These are phyloP conservation scores for Venturia effusa DNA, from an alignment of 2,329 filamentous ascomycete species.

Conservation along the genomic window DNA sequence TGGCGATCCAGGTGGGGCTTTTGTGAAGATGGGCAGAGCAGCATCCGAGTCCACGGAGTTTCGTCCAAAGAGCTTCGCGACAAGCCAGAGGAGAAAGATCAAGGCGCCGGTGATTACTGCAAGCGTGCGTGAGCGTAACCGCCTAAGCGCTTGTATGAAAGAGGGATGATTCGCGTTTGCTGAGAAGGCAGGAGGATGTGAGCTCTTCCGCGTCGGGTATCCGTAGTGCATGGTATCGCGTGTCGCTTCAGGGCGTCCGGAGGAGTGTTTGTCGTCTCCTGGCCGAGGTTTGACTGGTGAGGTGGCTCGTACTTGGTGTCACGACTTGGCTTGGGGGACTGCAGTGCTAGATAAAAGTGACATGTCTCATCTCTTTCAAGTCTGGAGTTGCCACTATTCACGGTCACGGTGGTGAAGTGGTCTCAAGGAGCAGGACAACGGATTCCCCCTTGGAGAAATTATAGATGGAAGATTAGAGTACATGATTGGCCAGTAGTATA, in stretches of 20 bases:
- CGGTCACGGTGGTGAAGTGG: background rate
- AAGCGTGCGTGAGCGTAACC: slow-evolving; percentile 51
- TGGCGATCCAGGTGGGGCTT: slow-evolving; percentile 8
- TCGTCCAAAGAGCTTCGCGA: slow-evolving; percentile 33
- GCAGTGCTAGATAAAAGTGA: slow-evolving; percentile 3
- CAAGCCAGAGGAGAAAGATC: slow-evolving; percentile 49
- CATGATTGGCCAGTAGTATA: background rate
- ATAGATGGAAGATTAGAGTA: too few species aligned
- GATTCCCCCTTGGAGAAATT: background rate
- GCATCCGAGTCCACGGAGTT: background rate
- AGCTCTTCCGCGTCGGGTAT: slow-evolving; percentile 74
- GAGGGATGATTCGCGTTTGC: slow-evolving; percentile 47
- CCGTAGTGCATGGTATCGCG: slow-evolving; percentile 68
- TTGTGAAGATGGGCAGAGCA: slow-evolving; percentile 4
- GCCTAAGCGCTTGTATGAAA: slow-evolving; percentile 34
- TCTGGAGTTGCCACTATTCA: background rate
- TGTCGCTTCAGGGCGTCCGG: background rate
- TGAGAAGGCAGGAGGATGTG: slow-evolving; percentile 61
- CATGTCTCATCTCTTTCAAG: slow-evolving; percentile 5
- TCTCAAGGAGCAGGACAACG: background rate
- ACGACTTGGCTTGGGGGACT: background rate
- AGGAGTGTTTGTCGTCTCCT: background rate
- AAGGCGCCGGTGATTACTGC: slow-evolving; percentile 44
- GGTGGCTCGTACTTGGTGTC: background rate
- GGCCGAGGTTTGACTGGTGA: background rate